Evolutionary conservation across 805 yeast genomes (phyloP).

Genomic region (Saccharomycopsis vini): DNA sequence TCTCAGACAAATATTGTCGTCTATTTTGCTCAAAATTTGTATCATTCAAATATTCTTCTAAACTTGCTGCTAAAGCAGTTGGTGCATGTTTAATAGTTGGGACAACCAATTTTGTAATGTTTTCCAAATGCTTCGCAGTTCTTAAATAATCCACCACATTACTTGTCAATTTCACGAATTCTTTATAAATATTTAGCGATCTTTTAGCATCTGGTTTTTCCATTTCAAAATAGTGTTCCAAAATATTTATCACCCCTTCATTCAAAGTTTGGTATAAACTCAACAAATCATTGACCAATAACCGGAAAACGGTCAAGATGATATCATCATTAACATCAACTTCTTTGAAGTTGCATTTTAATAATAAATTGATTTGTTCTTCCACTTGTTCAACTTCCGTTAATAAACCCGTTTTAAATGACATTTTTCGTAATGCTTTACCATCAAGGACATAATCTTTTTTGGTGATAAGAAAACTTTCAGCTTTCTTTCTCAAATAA

Average conservation of each 20-base stretch:
- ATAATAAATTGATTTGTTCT: slow-evolving; percentile 64
- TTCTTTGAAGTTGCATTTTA: slow-evolving; percentile 69
- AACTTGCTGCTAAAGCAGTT: slow-evolving; percentile 76
- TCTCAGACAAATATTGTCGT: slow-evolving; percentile 66
- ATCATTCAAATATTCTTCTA: slow-evolving; percentile 84
- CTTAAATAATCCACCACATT: slow-evolving; percentile 82
- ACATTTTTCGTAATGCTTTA: slow-evolving; percentile 53
- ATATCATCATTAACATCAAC: slow-evolving; percentile 80
- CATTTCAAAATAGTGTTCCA: slow-evolving; percentile 94
- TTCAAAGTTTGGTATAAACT: slow-evolving; percentile 82
- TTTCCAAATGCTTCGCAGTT: slow-evolving; percentile 81
- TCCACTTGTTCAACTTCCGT: slow-evolving; percentile 83
- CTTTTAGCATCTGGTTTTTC: slow-evolving; percentile 77
- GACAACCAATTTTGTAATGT: slow-evolving; percentile 79
- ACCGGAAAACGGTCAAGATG: slow-evolving; percentile 71
- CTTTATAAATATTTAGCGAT: slow-evolving; percentile 75
- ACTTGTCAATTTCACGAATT: slow-evolving; percentile 76
- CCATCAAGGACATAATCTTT: slow-evolving; percentile 76
- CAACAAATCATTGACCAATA: slow-evolving; percentile 83
- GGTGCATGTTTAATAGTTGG: slow-evolving; percentile 98
- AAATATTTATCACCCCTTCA: slow-evolving; percentile 89
- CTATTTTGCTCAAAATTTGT: slow-evolving; percentile 76
- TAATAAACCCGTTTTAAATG: slow-evolving; percentile 71
- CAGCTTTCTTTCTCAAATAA: slow-evolving; percentile 60
- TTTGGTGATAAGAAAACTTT: slow-evolving; percentile 54